Conservation (phyloP, 176 grass and related monocot genomes). For the Carex parvula region DNA sequence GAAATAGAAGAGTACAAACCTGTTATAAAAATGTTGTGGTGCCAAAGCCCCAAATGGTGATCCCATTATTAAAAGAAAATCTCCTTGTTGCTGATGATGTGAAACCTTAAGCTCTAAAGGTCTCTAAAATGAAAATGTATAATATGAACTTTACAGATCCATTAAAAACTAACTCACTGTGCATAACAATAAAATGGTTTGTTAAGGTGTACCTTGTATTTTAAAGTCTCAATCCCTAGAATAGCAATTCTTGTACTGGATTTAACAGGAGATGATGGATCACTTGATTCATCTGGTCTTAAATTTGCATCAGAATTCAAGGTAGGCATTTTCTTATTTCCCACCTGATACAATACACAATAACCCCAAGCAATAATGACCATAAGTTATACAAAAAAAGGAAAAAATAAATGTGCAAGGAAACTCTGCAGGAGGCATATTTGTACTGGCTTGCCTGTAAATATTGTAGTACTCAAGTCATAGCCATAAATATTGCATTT, state of each 20-base stretch:
- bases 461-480: background rate
- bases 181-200: constrained; percentile 23
- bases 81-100: constrained; percentile 49
- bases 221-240: constrained; percentile 57
- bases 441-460: background rate
- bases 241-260: constrained; percentile 77
- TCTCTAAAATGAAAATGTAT: constrained; percentile 41
- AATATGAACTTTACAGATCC: constrained; percentile 1
- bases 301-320: constrained; percentile 41
- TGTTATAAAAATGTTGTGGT: constrained; percentile 86
- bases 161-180: constrained; percentile 27
- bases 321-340: constrained; percentile 39
- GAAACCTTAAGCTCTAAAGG: constrained; percentile 50
- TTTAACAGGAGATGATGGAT: constrained; percentile 41
- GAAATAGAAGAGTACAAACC: constrained; percentile 39
- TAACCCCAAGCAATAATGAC: background rate
- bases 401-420: background rate
- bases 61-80: constrained; percentile 65
- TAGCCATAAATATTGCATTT: background rate
- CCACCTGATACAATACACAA: constrained; percentile 43
- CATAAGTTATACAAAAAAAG: background rate
- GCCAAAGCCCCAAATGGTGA: constrained; percentile 88
- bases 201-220: constrained; percentile 39
- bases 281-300: constrained; percentile 35
- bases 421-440: background rate